Evolutionary conservation across 164 flowering plant species (phyloP), one percentile per base, ranked within the genome.

Genomic region (Chimonanthus praecox): DNA sequence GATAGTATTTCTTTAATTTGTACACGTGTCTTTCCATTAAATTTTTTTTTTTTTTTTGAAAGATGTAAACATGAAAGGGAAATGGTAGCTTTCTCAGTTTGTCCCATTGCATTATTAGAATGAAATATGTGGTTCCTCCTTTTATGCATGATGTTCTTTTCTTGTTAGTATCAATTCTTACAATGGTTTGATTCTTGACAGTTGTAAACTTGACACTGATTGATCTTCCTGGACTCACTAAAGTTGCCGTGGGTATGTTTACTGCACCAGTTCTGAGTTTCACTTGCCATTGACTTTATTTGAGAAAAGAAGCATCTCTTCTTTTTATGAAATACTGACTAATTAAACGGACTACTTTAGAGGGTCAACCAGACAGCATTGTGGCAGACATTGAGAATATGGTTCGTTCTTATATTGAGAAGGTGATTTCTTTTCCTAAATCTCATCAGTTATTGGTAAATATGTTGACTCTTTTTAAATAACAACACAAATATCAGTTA

Each of bases 191-290:
- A 54, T 62, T 16, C 43, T 73, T 72, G 47, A 69, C 97, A 96
- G 99, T 96, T 85, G 99, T 96, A 70, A 96, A 96, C 81, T 82
- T 96, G 88, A 96, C 99, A 5, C 73, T 96, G 81, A 78, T 96
- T 73, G 99, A 96, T 89, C 99, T 96, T 85, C 99, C 99, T 75
- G 99, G 99, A 47, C 97, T 96, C 69, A 96, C 99, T 71, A 96
- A 96, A 86, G 98, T 96, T 46, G 99, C 99, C 74, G 92, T 96
- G 76, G 99, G 99, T 96, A 77, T 84, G 98, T 83, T 51, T 7
- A 48, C 43, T 75, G 15, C 15, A 54, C 16, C 16, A 5, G 60
- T 54, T 54, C 44, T 11, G 46, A 44, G 9, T 66, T 44, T 46
- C 16, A 11, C 15, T 43, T 66, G 16, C 20, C 48, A 44, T 13